Evolutionary conservation across 73 alveolate genomes (phyloP).

Genomic region (Tetrahymena borealis): DNA sequence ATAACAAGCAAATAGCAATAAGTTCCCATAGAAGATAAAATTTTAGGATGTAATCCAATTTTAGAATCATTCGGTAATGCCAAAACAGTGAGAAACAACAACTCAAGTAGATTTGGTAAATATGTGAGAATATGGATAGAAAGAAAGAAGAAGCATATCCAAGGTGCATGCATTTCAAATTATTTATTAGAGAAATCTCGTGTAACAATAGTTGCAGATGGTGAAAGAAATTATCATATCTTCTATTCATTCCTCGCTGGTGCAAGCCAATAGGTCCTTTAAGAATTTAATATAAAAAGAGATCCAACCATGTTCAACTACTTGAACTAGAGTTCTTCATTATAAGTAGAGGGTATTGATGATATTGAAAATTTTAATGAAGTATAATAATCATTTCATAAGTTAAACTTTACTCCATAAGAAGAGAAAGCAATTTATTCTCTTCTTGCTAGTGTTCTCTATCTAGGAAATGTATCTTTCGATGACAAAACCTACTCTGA

Average conservation of each 20-base stretch:
- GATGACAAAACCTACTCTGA: constrained; percentile 66
- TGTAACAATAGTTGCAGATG: constrained; percentile 62
- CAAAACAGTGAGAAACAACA: constrained; percentile 82
- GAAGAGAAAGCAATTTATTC: constrained; percentile 54
- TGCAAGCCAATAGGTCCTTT: constrained; percentile 35
- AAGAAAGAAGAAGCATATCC: constrained; percentile 61
- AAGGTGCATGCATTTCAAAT: constrained; percentile 86
- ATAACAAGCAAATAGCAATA: constrained; percentile 1
- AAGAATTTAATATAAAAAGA: constrained; percentile 32
- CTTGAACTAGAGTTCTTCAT: constrained; percentile 13
- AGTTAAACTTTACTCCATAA: constrained; percentile 32
- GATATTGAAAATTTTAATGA: constrained; percentile 58
- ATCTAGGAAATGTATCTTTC: constrained; percentile 79
- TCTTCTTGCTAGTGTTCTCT: constrained; percentile 52
- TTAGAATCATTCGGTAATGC: constrained; percentile 99
- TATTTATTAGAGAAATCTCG: constrained; percentile 90
- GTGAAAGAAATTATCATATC: constrained; percentile 94
- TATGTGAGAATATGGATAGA: constrained; percentile 85
- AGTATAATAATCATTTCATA: constrained; percentile 4
- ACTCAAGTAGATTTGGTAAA: constrained; percentile 96
- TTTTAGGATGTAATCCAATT: constrained; percentile 94
- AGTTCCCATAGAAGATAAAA: constrained; percentile 61
- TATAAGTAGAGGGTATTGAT: constrained; percentile 40
- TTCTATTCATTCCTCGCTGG: constrained; percentile 85
- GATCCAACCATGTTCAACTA: constrained; percentile 20